Base-by-base conservation (phyloP, 2,329 filamentous ascomycete species). In the Trichophyton equinum region DNA sequence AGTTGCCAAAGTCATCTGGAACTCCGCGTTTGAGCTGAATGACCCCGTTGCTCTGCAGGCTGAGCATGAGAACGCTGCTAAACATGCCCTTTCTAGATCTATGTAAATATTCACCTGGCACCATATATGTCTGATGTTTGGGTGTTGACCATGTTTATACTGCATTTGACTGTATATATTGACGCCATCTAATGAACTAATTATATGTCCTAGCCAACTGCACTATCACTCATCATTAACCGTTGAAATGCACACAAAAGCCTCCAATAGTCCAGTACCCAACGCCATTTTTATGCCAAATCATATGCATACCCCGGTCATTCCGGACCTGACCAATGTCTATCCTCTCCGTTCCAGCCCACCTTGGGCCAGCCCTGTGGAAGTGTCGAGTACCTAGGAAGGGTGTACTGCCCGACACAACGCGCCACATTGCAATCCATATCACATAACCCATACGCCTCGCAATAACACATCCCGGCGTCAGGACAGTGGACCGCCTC, bases 401-500 rank as follows among this genome's bases (percentile, higher is more conserved):
- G 74, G 1, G 73, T 74, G 68, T 87, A 88, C 61, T 82, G 79
- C 1, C 78, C 78, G 2, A 78, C 72, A 67, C 85, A 87, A 36
- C 47, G 57, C n/a, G 49, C 57, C 7, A 46, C 59, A 3, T 64
- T 63, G 59, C 75, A 77, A 9, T 63, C 65, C 15, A 82, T 65
- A 60, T 78, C 65, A 69, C 85, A 88, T 25, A 85, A 66, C 0
- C 85, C 85, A 66, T 84, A 88, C n/a, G 83, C 78, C 46, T 84
- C 81, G 72, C 85, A 88, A 69, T 87, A 87, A 68, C 85, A 88
- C 6, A 81, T 79, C 51, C 76, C 72, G 0, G 82, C 82, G 18
- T 75, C 73, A 0, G 85, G 85, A 65, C 85, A 88, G 65, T 85
- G 78, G 1, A 85, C 77, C 4, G 78, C 69, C 20, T 78, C 71